Conservation (phyloP, 164 flowering plant genomes). For the Kalanchoe fedtschenkoi region DNA sequence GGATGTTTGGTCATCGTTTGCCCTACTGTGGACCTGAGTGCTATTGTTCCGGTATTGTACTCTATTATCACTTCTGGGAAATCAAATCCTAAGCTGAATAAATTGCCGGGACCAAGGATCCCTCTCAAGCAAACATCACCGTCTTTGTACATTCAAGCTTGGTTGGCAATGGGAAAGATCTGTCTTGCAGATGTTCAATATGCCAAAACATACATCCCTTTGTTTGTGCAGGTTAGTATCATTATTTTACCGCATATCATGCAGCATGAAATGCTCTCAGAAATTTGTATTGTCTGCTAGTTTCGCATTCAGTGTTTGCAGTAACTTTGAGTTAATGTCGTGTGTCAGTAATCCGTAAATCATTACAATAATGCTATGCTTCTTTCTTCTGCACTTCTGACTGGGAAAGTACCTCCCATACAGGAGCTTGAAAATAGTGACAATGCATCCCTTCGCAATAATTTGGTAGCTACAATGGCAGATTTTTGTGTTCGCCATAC, state of each 20-base stretch:
- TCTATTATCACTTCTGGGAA: slow-evolving; percentile 73
- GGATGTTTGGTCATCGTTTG: slow-evolving; percentile 70
- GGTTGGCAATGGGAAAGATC: slow-evolving; percentile 94
- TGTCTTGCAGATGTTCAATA: slow-evolving; percentile 84
- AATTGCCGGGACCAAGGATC: slow-evolving; percentile 29
- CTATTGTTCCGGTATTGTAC: slow-evolving; percentile 53
- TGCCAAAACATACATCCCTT: slow-evolving; percentile 85
- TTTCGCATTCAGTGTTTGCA: neutral
- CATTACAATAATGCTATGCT: neutral
- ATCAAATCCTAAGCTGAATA: slow-evolving; percentile 34
- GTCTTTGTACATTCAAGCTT: slow-evolving; percentile 74
- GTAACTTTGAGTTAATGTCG: neutral
- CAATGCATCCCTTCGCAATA: slow-evolving; percentile 74
- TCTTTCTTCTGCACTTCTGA: neutral
- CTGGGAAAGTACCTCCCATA: slow-evolving; percentile 7
- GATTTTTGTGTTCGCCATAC: slow-evolving; percentile 96
- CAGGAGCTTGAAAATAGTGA: slow-evolving; percentile 93
- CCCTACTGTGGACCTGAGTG: slow-evolving; percentile 57
- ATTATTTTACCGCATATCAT: neutral
- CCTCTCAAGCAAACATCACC: slow-evolving; percentile 51
- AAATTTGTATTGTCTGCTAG: neutral
- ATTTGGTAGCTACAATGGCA: slow-evolving; percentile 73
- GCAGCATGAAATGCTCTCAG: neutral
- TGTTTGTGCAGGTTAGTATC: slow-evolving; percentile 74
- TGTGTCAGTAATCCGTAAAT: neutral